A percentile compares a stretch with the other conserved stretches of the same genome.
Conservation (phyloP, 352 stramenopile genomes). For the Pythium plurisporium region DNA sequence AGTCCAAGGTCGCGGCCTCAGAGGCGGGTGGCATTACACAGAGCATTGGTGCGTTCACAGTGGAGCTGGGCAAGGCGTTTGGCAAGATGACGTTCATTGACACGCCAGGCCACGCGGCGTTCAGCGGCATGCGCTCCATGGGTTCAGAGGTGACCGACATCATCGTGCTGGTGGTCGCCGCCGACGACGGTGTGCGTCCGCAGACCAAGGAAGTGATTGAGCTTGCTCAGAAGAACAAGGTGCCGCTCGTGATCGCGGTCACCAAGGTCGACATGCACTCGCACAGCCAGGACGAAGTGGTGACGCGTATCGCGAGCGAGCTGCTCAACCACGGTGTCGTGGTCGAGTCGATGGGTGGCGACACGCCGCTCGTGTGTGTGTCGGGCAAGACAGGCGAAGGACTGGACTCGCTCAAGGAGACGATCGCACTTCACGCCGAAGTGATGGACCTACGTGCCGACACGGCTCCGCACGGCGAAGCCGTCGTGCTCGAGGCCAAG, state of each 20-base stretch:
- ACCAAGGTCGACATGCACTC: conserved; percentile 96
- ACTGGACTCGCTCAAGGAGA: conserved; percentile 96
- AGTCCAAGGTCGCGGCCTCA: conserved; percentile 87
- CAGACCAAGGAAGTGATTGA: conserved; percentile 97
- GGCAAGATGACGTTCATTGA: conserved; percentile 96
- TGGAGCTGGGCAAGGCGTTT: conserved; percentile 88
- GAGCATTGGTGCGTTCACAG: conserved; percentile 96
- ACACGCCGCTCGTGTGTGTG: conserved; percentile 92
- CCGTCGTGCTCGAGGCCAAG: conserved; percentile 94
- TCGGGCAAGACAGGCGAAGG: conserved; percentile 94
- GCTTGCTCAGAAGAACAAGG: conserved; percentile 91
- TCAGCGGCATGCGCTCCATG: conserved; percentile 96
- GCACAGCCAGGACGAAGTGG: conserved; percentile 65
- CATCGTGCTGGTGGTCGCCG: conserved; percentile 96
- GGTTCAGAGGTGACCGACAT: conserved; percentile 98
- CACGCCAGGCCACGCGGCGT: conserved; percentile 99
- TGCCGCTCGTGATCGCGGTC: conserved; percentile 96
- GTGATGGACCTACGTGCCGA: conserved; percentile 96
- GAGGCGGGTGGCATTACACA: conserved; percentile 99
- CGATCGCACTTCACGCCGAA: conserved; percentile 95
- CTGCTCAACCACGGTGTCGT: conserved; percentile 93
- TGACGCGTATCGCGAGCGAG: conserved; percentile 72
- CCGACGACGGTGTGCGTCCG: conserved; percentile 97
- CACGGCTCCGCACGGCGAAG: conserved; percentile 82
- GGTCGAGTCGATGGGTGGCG: conserved; percentile 92